Evolutionary conservation across 306 rosid genomes (phyloP), one percentile per base, ranked within the genome.

Genomic region (Malus sieversii): DNA sequence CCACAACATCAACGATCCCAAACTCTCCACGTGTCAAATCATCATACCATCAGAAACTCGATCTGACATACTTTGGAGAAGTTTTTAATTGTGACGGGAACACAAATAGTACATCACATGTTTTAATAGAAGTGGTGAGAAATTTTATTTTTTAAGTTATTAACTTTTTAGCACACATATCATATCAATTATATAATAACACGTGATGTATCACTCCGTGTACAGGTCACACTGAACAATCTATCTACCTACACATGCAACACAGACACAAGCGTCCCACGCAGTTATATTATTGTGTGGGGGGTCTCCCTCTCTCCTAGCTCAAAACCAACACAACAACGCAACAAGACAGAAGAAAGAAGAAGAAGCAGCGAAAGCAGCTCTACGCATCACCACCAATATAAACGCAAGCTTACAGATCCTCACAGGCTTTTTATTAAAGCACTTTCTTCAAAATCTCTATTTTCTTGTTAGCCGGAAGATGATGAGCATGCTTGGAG

Each of bases 251-350:
- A 81, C 86, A 79, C 87, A 84, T 81, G 88, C 85, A 84, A 82
- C 92, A 87, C 88, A 83, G 66, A 79, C 83, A 86, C 83, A 86
- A 82, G 69, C 88, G 74, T 82, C 86, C 86, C 79, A 73, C 77
- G 69, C 64, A 60, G 57, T 77, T 83, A 86, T 89, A 91, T 91
- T 88, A 93, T 90, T 88, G 92, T 42, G 77, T 66, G 53, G 83
- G 83, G 77, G 75, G 80, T 77, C 77, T 66, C 51, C 58, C 58
- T 86, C 87, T 80, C 87, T 66, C 75, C 53, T 77, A 78, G 74
- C 77, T 35, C 82, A 64, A 75, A 73, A 80, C 82, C 79, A 78
- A 85, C 58, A 65, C 86, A 82, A 86, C 83, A 81, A 80, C 80
- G 86, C 78, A 82, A 76, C 64, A n/a, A 65, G 72, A 66, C 64